phyloP scores from a whole-genome alignment of 2,329 filamentous ascomycete genomes.

The Venturia oleaginea region DNA sequence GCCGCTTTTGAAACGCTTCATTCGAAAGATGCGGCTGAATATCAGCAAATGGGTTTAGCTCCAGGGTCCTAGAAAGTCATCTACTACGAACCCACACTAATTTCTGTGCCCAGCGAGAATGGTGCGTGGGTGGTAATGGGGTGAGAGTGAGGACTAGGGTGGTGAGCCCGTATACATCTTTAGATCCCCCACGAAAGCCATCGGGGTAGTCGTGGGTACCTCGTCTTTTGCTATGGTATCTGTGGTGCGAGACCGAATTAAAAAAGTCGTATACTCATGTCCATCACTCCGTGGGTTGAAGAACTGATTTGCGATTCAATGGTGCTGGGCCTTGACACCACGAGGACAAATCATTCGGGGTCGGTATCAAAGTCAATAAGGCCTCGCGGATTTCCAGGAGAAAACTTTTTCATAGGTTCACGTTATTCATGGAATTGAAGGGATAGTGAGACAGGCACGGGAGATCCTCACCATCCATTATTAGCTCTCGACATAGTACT shows the following conservation, averaged over 20 bases:
- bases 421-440: neutral
- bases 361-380: neutral
- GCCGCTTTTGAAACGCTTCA: neutral
- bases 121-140: neutral
- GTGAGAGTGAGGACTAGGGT: neutral
- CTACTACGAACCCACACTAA: neutral
- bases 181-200: neutral
- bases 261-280: neutral
- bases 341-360: neutral
- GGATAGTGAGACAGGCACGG: neutral
- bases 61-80: neutral
- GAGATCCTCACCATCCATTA: neutral
- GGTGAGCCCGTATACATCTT: neutral
- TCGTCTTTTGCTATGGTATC: neutral
- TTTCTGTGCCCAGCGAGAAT: neutral
- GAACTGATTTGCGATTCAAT: neutral
- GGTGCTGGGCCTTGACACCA: neutral
- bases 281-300: neutral
- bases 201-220: neutral
- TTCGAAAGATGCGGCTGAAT: neutral
- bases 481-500: too few species aligned
- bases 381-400: neutral
- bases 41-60: neutral
- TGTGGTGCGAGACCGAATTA: neutral
- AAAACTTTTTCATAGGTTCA: neutral